These are phyloP conservation scores for Blepharisma japonicum DNA, from an alignment of 73 alveolate species.

Conservation along the genomic window DNA sequence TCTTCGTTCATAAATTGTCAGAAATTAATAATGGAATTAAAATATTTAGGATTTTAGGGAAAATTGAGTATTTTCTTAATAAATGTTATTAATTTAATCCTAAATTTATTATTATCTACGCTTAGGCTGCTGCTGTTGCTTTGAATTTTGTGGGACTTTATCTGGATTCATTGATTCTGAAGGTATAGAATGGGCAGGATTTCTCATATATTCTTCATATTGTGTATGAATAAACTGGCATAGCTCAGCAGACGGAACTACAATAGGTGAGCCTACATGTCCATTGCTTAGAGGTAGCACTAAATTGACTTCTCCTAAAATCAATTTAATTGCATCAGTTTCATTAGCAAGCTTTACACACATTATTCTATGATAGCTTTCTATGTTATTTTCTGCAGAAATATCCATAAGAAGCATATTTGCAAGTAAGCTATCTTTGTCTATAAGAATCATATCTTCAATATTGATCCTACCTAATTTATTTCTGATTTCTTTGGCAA, in stretches of 20 bases:
- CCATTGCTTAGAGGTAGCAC: slow-evolving; percentile 27
- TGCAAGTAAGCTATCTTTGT: slow-evolving; percentile 20
- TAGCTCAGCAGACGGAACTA: slow-evolving; percentile 28
- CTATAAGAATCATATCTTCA: slow-evolving; percentile 17
- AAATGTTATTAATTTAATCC: no score
- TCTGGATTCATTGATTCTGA: neutral
- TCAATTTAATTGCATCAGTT: slow-evolving; percentile 21
- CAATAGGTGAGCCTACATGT: slow-evolving; percentile 23
- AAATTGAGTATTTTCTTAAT: no score
- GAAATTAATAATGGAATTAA: no score
- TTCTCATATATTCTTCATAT: slow-evolving; percentile 26
- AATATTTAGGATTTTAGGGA: no score
- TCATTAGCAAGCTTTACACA: slow-evolving; percentile 20
- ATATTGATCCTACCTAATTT: neutral
- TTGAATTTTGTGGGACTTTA: no score
- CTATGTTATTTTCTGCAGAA: slow-evolving; percentile 2
- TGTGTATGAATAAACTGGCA: neutral
- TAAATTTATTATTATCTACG: no score
- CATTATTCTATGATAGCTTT: neutral
- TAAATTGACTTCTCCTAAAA: slow-evolving; percentile 22
- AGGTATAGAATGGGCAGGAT: neutral
- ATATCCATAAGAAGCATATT: slow-evolving; percentile 4
- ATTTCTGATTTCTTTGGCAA: neutral
- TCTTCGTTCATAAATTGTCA: no score
- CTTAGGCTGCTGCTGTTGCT: no score